Base-by-base conservation (phyloP, 106 monocot species). In the Dactylorhiza incarnata region DNA sequence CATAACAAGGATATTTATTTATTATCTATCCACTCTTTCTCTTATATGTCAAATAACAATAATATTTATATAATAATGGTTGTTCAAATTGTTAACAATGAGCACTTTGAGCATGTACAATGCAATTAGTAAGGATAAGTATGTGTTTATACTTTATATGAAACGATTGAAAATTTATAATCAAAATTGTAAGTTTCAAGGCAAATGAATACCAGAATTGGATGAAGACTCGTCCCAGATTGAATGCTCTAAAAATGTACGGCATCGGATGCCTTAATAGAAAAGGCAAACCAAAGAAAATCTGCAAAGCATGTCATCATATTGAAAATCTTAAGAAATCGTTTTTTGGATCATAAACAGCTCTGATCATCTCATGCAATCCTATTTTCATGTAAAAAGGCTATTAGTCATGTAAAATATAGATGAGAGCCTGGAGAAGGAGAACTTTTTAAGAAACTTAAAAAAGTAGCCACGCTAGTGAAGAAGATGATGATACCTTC, bases 211-310 rank as follows among this genome's bases (percentile, higher is more conserved):
- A 97, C 97, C 97, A 97, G 84, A 97, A 97, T 73, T 97, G 97
- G 74, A 97, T 89, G 86, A 97, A 97, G 72, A 97, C 82, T 76
- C 94, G 91, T 8, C 97, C 94, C 55, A 97, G 80, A 76, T 97
- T 94, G 84, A 94, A 97, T 44, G 97, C 91, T 80, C 89, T 86
- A 75, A 94, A 91, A 74, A 97, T 84, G 79, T 97, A 97, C 3
- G 58, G 86, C 72, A 86, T 49, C 43, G 97, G 97, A 85, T 91
- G 77, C 24, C 86, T 85, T 78, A 93, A 48, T 76, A 97, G 80
- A 81, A 97, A 97, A 11, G 97, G 94, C 22, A 97, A 81, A 70
- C 97, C 97, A 61, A 94, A 75, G 10, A 89, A 43, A 77, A 94
- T 78, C 97, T 97, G 89, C 76, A 90, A 55, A 72, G 51, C 12